A percentile compares a stretch with the other conserved stretches of the same genome.
Conservation (phyloP, 306 rosid species). For the Cicer pinnatifidum region DNA sequence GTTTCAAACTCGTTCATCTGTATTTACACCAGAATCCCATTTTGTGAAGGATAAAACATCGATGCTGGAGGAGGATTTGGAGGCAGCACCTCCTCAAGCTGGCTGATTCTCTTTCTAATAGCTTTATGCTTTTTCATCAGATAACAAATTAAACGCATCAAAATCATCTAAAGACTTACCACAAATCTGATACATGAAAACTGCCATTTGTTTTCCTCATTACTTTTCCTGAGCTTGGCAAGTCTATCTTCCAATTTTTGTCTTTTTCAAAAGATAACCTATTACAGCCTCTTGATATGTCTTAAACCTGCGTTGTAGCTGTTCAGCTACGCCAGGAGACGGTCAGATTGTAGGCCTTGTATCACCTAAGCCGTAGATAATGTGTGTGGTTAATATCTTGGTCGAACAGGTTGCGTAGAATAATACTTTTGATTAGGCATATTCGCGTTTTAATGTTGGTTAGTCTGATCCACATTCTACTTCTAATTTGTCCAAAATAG, state of each 20-base stretch:
- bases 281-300: neutral
- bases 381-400: slow-evolving; percentile 26
- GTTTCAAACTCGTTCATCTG: neutral
- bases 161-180: neutral
- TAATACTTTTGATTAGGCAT: slow-evolving; percentile 6
- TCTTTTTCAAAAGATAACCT: neutral
- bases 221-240: neutral
- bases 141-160: neutral
- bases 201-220: neutral
- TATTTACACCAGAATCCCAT: neutral
- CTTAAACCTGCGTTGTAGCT: neutral
- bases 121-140: neutral
- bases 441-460: neutral
- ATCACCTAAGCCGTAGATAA: neutral
- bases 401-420: neutral
- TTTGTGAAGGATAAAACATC: neutral
- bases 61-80: neutral
- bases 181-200: slow-evolving; percentile 1
- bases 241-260: neutral
- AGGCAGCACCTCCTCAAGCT: neutral
- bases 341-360: neutral
- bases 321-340: neutral
- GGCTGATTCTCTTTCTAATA: neutral
- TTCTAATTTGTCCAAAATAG: neutral
- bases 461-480: neutral